A percentile compares a stretch with the other conserved stretches of the same genome.
phyloP scores from a whole-genome alignment of 1,284 basidiomycete genomes.

The Ganoderma lingzhi region DNA sequence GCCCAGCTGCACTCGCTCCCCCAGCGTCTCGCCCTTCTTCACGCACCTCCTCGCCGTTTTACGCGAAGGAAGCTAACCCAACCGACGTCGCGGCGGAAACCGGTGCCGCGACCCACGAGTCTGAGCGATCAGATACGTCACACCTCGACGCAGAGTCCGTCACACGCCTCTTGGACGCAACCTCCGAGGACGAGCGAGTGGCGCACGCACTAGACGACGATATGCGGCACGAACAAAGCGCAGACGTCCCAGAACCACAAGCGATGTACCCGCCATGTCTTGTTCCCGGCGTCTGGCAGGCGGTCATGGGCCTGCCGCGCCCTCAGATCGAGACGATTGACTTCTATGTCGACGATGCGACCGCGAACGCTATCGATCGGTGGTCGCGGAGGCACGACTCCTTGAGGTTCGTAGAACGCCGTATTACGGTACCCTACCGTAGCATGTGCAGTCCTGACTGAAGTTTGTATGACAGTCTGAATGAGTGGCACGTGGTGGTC shows the following conservation, averaged over 20 bases:
- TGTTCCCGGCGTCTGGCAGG: conserved; percentile 53
- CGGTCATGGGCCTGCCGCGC: conserved; percentile 41
- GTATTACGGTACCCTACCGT: background rate
- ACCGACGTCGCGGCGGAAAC: background rate
- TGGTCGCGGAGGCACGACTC: conserved; percentile 35
- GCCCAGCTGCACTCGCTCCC: background rate
- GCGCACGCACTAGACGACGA: conserved; percentile 9
- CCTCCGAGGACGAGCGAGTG: conserved; percentile 14
- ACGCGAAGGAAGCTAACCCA: background rate
- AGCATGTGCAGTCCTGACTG: background rate
- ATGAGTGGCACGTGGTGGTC: conserved; percentile 42
- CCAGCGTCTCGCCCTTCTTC: background rate
- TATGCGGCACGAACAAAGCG: conserved; percentile 8
- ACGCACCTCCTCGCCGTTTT: background rate
- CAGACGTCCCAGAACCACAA: background rate
- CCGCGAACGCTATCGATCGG: conserved; percentile 37
- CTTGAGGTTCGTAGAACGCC: conserved; percentile 36
- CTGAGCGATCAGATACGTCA: conserved; percentile 13
- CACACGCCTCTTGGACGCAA: conserved; percentile 10
- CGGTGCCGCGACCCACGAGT: background rate
- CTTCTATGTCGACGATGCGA: conserved; percentile 46
- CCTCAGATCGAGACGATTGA: conserved; percentile 40
- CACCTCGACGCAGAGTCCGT: conserved; percentile 15
- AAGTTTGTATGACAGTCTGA: conserved; percentile 34
- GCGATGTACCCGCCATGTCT: conserved; percentile 2